Conservation (phyloP, 805 yeast species). For the Cyberlindnera americana region DNA sequence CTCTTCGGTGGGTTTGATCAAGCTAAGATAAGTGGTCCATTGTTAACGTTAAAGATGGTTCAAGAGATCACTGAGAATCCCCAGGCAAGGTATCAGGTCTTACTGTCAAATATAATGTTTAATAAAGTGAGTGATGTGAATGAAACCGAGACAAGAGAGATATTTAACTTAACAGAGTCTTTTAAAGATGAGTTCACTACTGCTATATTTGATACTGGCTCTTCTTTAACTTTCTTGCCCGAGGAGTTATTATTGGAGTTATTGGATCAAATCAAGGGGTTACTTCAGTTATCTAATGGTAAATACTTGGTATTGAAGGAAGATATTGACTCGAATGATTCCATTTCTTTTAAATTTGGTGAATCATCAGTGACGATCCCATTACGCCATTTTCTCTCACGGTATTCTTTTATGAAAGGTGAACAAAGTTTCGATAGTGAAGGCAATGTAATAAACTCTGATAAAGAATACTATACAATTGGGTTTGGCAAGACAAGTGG, state of each 20-base stretch:
- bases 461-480: slow-evolving; percentile 14
- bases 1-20: slow-evolving; percentile 41
- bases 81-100: slow-evolving; percentile 12
- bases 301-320: slow-evolving; percentile 1
- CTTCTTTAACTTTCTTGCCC: slow-evolving; percentile 21
- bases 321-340: neutral
- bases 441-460: neutral
- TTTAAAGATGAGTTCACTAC: slow-evolving; percentile 9
- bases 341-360: slow-evolving; percentile 13
- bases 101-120: slow-evolving; percentile 13
- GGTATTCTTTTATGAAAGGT: neutral
- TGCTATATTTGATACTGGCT: slow-evolving; percentile 23
- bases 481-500: slow-evolving; percentile 10
- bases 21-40: slow-evolving; percentile 34
- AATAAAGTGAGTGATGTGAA: neutral
- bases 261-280: neutral
- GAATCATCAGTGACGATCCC: slow-evolving; percentile 6
- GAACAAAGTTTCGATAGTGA: neutral
- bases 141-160: slow-evolving; percentile 4
- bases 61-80: slow-evolving; percentile 1
- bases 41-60: slow-evolving; percentile 33
- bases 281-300: neutral
- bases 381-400: slow-evolving; percentile 3
- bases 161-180: slow-evolving; percentile 8
- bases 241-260: slow-evolving; percentile 9